phyloP scores from a whole-genome alignment of 345 rosid genomes.

The Dipteronia dyeriana region DNA sequence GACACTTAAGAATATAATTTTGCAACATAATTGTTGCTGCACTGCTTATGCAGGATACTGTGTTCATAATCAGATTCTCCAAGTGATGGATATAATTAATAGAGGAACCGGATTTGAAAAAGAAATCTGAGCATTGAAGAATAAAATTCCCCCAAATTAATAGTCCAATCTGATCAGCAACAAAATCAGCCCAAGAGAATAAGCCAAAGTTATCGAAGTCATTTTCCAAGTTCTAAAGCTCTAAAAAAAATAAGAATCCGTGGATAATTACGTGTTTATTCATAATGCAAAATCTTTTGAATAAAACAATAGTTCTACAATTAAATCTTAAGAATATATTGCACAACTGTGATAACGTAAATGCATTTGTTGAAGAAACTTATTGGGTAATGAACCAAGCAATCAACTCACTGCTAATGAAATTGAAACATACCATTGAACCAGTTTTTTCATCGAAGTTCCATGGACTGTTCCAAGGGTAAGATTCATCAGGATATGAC shows the following conservation, averaged over 20 bases:
- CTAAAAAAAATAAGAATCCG: neutral
- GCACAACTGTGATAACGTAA: neutral
- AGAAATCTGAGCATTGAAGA: neutral
- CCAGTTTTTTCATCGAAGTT: constrained; percentile 31
- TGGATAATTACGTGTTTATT: neutral
- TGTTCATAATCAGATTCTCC: neutral
- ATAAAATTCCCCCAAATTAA: neutral
- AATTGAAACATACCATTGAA: constrained; percentile 36
- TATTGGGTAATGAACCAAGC: neutral
- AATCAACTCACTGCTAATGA: neutral
- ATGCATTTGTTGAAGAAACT: neutral
- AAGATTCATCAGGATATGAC: constrained; percentile 50
- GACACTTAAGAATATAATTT: neutral
- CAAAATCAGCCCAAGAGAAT: neutral
- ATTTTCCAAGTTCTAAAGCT: neutral
- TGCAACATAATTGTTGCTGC: neutral
- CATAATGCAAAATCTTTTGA: neutral
- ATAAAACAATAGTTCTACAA: neutral
- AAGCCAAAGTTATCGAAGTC: neutral
- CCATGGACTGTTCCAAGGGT: constrained; percentile 49
- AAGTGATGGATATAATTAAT: too few relatives aligned
- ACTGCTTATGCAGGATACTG: neutral
- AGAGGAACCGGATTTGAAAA: too few relatives aligned
- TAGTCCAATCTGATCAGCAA: neutral
- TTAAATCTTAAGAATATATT: neutral